Conservation (phyloP, 2,329 filamentous ascomycete genomes). For the Fusarium lateritium region DNA sequence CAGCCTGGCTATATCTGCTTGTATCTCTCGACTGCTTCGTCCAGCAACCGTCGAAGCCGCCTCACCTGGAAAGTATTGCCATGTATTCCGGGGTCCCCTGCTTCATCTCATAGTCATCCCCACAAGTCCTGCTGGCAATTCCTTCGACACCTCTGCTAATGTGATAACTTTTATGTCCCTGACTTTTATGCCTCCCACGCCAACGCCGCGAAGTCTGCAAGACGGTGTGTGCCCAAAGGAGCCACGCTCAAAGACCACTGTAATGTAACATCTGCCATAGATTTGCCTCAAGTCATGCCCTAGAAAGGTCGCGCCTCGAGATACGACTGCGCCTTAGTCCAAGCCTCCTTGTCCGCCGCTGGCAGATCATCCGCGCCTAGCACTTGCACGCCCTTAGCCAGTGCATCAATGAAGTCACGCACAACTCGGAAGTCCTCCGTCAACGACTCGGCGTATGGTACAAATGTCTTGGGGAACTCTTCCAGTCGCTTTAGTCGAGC, state of each 20-base stretch:
- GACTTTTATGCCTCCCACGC: conserved; percentile 46
- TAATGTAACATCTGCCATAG: conserved; percentile 41
- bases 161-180: conserved; percentile 45
- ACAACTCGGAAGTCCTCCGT: conserved; percentile 72
- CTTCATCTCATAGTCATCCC: conserved; percentile 31
- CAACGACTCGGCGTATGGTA: conserved; percentile 72
- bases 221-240: conserved; percentile 44
- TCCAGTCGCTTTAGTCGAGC: conserved; percentile 61
- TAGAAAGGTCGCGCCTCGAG: conserved; percentile 62
- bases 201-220: conserved; percentile 48
- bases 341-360: conserved; percentile 63
- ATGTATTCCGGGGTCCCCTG: conserved; percentile 2
- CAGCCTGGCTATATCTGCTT: conserved; percentile 26
- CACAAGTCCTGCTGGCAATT: conserved; percentile 42
- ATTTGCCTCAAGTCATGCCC: conserved; percentile 29
- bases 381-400: conserved; percentile 70
- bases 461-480: conserved; percentile 67
- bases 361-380: conserved; percentile 65
- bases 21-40: conserved; percentile 19
- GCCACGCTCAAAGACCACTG: conserved; percentile 39
- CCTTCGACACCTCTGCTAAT: conserved; percentile 36
- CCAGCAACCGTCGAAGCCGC: conserved; percentile 13
- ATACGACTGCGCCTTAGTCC: conserved; percentile 70
- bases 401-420: conserved; percentile 70
- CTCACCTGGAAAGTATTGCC: conserved; percentile 15